Evolutionary conservation across 1,284 basidiomycete species (phyloP).

Genomic region (Fomitopsis pinicola): DNA sequence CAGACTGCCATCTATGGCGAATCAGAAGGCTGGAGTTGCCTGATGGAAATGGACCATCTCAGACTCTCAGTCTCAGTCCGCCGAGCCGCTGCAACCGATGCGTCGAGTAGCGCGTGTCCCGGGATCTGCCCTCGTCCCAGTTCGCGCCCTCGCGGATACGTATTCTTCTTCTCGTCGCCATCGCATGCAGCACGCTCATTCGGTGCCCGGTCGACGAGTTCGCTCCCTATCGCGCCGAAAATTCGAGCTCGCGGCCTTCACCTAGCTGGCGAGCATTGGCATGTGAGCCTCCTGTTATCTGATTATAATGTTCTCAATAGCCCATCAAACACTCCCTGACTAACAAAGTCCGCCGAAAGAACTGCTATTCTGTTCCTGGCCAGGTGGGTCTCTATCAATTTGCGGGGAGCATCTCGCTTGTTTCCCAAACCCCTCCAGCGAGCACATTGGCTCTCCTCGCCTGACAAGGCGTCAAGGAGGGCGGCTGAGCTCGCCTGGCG

Average conservation of each 20-base stretch:
- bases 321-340: conserved; percentile 7
- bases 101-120: not conserved
- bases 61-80: not conserved
- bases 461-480: conserved; percentile 12
- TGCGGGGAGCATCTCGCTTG: not conserved
- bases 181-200: not conserved
- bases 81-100: not conserved
- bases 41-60: not conserved
- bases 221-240: not conserved
- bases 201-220: not conserved
- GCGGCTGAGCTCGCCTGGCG: conserved; percentile 5
- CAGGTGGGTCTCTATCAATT: conserved; percentile 5
- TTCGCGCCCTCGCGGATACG: not conserved
- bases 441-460: not conserved
- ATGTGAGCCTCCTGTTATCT: conserved; percentile 13
- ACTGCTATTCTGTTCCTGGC: conserved; percentile 5
- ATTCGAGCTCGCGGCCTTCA: not conserved
- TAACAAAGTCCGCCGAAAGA: conserved; percentile 9
- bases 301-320: conserved; percentile 6
- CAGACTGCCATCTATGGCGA: not conserved
- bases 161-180: not conserved
- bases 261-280: not conserved
- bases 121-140: not conserved
- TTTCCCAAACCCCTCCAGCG: not conserved
- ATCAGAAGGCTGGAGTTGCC: not conserved